phyloP scores from a whole-genome alignment of 2,329 filamentous ascomycete species.

The Aspergillus novofumigatus region DNA sequence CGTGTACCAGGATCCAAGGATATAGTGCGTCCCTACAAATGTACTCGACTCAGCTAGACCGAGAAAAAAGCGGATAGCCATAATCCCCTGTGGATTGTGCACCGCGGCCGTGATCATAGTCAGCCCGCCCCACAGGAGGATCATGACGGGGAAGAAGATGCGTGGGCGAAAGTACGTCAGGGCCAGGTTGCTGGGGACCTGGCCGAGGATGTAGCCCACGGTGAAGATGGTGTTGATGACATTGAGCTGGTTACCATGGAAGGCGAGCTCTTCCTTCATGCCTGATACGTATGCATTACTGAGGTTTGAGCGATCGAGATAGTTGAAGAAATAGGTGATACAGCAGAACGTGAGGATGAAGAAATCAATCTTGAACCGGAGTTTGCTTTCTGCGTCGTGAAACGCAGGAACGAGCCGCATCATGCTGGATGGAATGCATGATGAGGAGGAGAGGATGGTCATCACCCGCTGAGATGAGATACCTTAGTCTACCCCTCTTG shows the following conservation, averaged over 20 bases:
- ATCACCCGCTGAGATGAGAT: background rate
- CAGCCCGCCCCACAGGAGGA: slow-evolving; percentile 27
- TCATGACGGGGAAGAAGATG: slow-evolving; percentile 26
- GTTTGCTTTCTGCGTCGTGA: slow-evolving; percentile 32
- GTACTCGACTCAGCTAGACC: slow-evolving; percentile 30
- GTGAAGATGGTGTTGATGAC: slow-evolving; percentile 24
- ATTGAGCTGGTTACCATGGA: slow-evolving; percentile 29
- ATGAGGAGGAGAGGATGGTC: background rate
- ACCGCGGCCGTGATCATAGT: slow-evolving; percentile 31
- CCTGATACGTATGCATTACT: slow-evolving; percentile 46
- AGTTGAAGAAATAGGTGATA: slow-evolving; percentile 47
- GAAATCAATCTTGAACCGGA: slow-evolving; percentile 50
- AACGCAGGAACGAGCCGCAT: background rate
- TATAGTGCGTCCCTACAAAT: slow-evolving; percentile 35
- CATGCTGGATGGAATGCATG: background rate
- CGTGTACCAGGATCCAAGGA: slow-evolving; percentile 43
- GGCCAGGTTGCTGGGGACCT: slow-evolving; percentile 22
- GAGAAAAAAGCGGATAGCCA: slow-evolving; percentile 37
- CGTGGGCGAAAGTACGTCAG: slow-evolving; percentile 25
- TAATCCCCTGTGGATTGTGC: slow-evolving; percentile 26
- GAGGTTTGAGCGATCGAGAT: slow-evolving; percentile 46
- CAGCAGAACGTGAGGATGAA: slow-evolving; percentile 46
- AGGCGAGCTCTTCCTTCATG: slow-evolving; percentile 31
- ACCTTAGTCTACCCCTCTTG: background rate
- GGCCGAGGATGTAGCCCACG: slow-evolving; percentile 22